Base-by-base conservation (phyloP, 1,284 basidiomycete genomes). In the Ustilago bromivora region DNA sequence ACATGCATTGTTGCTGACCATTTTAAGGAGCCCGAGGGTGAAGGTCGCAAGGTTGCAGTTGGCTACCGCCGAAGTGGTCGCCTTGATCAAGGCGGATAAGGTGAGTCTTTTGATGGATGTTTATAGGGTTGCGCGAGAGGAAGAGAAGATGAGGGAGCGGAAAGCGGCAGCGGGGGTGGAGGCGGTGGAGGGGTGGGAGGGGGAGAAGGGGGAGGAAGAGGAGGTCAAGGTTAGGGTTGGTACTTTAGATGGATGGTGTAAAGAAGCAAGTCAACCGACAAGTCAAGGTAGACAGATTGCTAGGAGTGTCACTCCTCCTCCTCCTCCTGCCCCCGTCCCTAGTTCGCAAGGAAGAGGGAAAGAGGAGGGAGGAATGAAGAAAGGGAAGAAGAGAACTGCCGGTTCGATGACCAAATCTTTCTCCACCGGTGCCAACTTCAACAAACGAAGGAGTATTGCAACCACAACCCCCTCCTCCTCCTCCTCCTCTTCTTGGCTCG, bases 61-160 rank as follows among this genome's bases (percentile, higher is more conserved):
- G 34, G 88, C 88, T 4, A 88, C 88, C 0, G 88, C 88, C n/a
- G 88, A 88, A 61, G 85, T 88, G 28, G 85, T 85, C 15, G 87
- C 87, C 23, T 61, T 83, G 47, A 89, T 89, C 65, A 87, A 87
- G 32, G 85, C 85, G 4, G 87, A 88, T 40, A 88, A 88, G 66
- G 85, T 88, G 56, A 83, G 82, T 28, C 86, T 88, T 66, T 77
- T 89, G 5, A 86, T 87, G 55, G 88, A 89, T 70, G 86, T 90
- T 28, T 89, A 89, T 82, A 83, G 87, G 51, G 87, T 89, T n/a
- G 89, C 88, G 80, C 76, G 88, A 61, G 83, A 84, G 61, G 83
- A 84, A 60, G 83, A 84, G 60, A 73, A 72, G 57, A 62, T 85
- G 12, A 64, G 82, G 12, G 46, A 54, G 12, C 19, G 52, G 3